Base-by-base conservation (phyloP, 768 basidiomycete genomes). In the Calocybe cyanea region DNA sequence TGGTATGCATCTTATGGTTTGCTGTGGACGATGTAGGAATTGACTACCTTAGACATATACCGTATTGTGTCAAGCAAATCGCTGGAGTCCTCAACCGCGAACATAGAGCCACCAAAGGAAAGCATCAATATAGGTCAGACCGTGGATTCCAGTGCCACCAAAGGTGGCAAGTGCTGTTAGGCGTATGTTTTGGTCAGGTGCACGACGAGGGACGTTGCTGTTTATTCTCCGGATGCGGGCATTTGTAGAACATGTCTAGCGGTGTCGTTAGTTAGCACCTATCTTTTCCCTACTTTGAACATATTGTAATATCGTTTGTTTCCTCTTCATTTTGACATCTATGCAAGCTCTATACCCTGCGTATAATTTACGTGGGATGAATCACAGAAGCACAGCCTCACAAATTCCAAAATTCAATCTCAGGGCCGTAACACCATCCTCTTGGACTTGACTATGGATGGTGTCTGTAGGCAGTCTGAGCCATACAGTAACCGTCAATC, bases 1-100 rank as follows among this genome's bases (percentile, higher is more conserved):
- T 36, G 93, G 93, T 92, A 39, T 41, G 81, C 70, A 19, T 33
- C 30, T 28, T 42, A 38, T 1, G 7, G 11, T 35, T 24, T 25
- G 24, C 9, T 24, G 11, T 18, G 17, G 13, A 15, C 3, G 37
- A 30, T 20, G 36, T 21, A 13, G 35, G 37, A 54, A 55, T 41
- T 50, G 34, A 41, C 18, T 49, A 24, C 37, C 44, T 3, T 58
- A 96, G 96, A 98, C 55, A 96, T 99, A 66, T 97, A 97, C 77
- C 89, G 87, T 61, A 92, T 97, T 63, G 92, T 93, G 30, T 97
- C 95, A 42, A 88, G 83, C 78, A 97, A 95, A 70, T 81, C 90
- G 38, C 83, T 99, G 47, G 95, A 98, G 62, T 83, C 86, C 54
- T 85, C 63, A 66, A 83, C 61, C 69, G 89, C 70, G 73, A 85